These are phyloP conservation scores for Carallia pectinifolia DNA, from an alignment of 345 rosid genomes.

Conservation along the genomic window DNA sequence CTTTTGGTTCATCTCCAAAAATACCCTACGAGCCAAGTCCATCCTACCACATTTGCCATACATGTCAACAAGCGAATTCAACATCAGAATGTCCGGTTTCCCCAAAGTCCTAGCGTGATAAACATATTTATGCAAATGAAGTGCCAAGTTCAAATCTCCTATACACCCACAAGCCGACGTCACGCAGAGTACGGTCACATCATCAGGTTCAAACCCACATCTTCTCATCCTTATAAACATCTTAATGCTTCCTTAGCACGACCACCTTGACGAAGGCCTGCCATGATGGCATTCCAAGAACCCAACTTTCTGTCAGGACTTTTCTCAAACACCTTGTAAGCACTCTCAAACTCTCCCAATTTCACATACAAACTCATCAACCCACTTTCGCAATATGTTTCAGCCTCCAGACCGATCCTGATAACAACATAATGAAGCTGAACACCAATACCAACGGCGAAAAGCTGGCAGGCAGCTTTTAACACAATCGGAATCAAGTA, in stretches of 20 bases:
- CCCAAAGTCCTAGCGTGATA: conserved; percentile 42
- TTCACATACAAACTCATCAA: conserved; percentile 53
- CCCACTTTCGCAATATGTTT: conserved; percentile 82
- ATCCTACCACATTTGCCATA: conserved; percentile 83
- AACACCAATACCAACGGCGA: conserved; percentile 39
- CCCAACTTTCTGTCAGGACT: conserved; percentile 69
- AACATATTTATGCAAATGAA: conserved; percentile 72
- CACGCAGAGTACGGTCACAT: conserved; percentile 72
- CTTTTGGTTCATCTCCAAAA: conserved; percentile 40
- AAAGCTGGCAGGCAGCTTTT: conserved; percentile 52
- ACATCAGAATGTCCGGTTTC: conserved; percentile 56
- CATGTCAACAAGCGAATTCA: conserved; percentile 73
- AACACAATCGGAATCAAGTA: conserved; percentile 65
- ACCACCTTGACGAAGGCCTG: conserved; percentile 61
- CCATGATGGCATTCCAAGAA: conserved; percentile 82
- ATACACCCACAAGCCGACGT: conserved; percentile 74
- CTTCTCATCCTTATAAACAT: conserved; percentile 54
- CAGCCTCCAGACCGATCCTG: conserved; percentile 46
- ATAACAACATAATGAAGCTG: conserved; percentile 63
- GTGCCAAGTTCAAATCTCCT: conserved; percentile 61
- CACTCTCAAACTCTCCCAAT: conserved; percentile 46
- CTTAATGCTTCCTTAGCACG: conserved; percentile 48
- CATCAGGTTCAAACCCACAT: conserved; percentile 71
- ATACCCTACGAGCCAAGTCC: conserved; percentile 65
- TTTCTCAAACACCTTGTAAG: conserved; percentile 65